phyloP scores from a whole-genome alignment of 345 rosid genomes.

The Crucihimalaya himalaica region DNA sequence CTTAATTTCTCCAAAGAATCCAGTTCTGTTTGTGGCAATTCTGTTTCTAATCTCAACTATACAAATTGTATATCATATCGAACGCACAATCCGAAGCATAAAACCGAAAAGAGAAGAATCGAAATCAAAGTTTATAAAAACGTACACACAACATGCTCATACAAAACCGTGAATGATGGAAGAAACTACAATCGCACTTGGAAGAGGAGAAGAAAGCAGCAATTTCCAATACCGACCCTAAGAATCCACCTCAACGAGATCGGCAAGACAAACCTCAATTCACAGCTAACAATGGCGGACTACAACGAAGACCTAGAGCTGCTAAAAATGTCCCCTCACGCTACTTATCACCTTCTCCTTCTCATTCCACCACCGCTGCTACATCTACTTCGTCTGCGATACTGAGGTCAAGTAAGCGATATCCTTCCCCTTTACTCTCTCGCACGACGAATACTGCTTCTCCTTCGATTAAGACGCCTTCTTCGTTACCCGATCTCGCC shows the following conservation, averaged over 20 bases:
- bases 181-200: too few relatives aligned
- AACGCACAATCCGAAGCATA: too few relatives aligned
- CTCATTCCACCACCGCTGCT: conserved; percentile 43
- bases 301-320: conserved; percentile 54
- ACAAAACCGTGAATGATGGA: too few relatives aligned
- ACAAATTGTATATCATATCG: too few relatives aligned
- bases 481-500: conserved; percentile 48
- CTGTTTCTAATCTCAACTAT: too few relatives aligned
- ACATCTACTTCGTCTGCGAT: conserved; percentile 29
- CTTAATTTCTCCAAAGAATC: too few relatives aligned
- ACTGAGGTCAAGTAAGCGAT: conserved; percentile 46
- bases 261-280: conserved; percentile 25
- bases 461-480: conserved; percentile 38
- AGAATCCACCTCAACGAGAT: conserved; percentile 37
- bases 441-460: conserved; percentile 51
- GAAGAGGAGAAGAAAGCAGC: too few relatives aligned
- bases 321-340: conserved; percentile 69
- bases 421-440: conserved; percentile 65
- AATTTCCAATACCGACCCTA: conserved; percentile 28
- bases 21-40: too few relatives aligned
- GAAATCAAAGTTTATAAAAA: too few relatives aligned
- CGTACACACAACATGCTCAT: too few relatives aligned
- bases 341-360: conserved; percentile 81
- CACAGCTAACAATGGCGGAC: conserved; percentile 39
- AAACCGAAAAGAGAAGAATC: too few relatives aligned